phyloP scores from a whole-genome alignment of 2,329 filamentous ascomycete genomes.

The Geosmithia flava region DNA sequence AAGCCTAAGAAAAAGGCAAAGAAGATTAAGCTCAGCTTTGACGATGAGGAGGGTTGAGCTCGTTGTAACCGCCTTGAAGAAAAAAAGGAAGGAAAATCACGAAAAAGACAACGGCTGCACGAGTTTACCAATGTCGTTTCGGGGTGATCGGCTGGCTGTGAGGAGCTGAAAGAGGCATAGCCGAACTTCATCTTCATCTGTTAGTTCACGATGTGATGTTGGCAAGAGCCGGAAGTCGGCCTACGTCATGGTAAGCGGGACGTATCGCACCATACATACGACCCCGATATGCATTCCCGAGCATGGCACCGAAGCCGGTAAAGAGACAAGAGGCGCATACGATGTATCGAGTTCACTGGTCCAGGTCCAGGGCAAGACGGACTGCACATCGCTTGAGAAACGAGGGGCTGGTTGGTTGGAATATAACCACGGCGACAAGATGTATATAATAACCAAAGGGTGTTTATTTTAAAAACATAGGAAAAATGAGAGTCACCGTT shows the following conservation, averaged over 20 bases:
- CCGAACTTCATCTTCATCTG: not conserved
- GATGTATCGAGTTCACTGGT: too few species aligned
- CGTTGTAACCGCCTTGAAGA: not conserved
- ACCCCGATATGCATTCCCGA: not conserved
- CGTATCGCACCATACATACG: too few species aligned
- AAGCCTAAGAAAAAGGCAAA: conserved; percentile 41
- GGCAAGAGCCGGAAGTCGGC: not conserved
- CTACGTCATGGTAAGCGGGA: not conserved
- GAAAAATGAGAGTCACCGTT: conserved; percentile 16
- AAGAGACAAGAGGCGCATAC: too few species aligned
- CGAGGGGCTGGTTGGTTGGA: not conserved
- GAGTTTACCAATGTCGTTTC: not conserved
- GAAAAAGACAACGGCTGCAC: not conserved
- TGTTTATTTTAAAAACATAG: conserved; percentile 19
- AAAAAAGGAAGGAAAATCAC: not conserved
- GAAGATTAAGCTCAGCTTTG: conserved; percentile 59
- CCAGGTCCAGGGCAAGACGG: too few species aligned
- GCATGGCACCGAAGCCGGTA: too few species aligned
- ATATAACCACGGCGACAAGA: not conserved
- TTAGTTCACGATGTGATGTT: not conserved
- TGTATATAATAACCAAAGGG: conserved; percentile 9
- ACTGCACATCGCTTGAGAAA: too few species aligned
- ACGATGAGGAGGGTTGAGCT: conserved; percentile 39
- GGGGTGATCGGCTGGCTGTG: not conserved
- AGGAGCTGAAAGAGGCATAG: not conserved